phyloP scores from a whole-genome alignment of 345 rosid genomes.

The Streptanthus diversifolius region DNA sequence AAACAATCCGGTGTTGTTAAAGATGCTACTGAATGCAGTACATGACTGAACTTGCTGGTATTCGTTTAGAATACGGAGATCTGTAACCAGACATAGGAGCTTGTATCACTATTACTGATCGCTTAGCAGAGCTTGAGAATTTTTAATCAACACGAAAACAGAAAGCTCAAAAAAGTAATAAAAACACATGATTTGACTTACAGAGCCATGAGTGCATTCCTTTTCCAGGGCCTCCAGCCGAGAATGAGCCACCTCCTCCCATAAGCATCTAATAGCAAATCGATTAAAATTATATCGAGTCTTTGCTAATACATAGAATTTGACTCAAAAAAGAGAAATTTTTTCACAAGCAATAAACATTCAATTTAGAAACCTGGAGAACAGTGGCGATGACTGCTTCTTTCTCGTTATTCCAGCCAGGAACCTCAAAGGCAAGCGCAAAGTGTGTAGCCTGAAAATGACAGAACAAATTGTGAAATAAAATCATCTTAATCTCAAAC shows the following conservation, averaged over 20 bases:
- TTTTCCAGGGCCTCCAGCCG: conserved; percentile 97
- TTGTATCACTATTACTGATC: not conserved
- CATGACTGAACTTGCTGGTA: conserved; percentile 59
- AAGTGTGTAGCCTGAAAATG: conserved; percentile 51
- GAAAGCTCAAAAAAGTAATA: not conserved
- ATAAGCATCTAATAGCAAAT: conserved; percentile 63
- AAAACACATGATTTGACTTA: conserved; percentile 40
- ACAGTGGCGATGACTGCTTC: conserved; percentile 58
- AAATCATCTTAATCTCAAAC: not conserved
- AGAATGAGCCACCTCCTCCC: conserved; percentile 99
- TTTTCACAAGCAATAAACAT: not conserved
- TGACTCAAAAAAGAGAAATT: not conserved
- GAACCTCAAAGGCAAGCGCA: conserved; percentile 72
- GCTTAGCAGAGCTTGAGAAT: not conserved
- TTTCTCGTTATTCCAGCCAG: conserved; percentile 73
- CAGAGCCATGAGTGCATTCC: conserved; percentile 94
- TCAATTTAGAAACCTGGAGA: conserved; percentile 55
- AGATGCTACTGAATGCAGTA: conserved; percentile 73
- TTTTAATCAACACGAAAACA: not conserved
- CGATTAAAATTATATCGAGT: not conserved
- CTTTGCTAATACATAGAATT: not conserved
- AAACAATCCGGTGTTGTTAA: conserved; percentile 61
- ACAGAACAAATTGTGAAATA: not conserved
- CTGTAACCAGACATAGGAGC: conserved; percentile 37
- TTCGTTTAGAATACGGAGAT: conserved; percentile 55